phyloP scores from a whole-genome alignment of 2,329 filamentous ascomycete species.

The Aspergillus sp. region DNA sequence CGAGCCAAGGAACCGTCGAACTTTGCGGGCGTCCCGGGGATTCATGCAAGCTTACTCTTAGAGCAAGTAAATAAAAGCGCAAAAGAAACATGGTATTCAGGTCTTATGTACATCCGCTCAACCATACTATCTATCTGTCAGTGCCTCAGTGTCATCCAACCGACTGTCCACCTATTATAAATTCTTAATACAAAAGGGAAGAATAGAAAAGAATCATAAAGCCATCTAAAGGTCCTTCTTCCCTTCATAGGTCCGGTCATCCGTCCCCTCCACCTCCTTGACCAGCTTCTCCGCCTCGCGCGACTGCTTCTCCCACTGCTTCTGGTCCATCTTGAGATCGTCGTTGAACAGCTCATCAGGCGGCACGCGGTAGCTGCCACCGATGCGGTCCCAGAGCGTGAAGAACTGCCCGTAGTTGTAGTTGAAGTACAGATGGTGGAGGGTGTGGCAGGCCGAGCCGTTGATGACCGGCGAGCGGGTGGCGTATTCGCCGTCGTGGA shows the following conservation, averaged over 20 bases:
- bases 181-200: background rate
- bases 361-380: slow-evolving; percentile 49
- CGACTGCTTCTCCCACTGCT: slow-evolving; percentile 62
- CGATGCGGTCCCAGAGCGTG: slow-evolving; percentile 81
- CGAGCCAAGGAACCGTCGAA: too few species aligned
- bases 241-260: slow-evolving; percentile 6
- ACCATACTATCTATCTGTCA: too few species aligned
- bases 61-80: too few species aligned
- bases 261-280: slow-evolving; percentile 7
- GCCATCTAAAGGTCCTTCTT: slow-evolving; percentile 5
- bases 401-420: slow-evolving; percentile 96
- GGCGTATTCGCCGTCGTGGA: slow-evolving; percentile 90
- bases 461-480: slow-evolving; percentile 80
- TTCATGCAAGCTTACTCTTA: too few species aligned
- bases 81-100: too few species aligned
- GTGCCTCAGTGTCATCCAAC: too few species aligned
- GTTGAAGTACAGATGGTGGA: slow-evolving; percentile 82
- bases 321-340: slow-evolving; percentile 69
- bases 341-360: slow-evolving; percentile 71
- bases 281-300: slow-evolving; percentile 8
- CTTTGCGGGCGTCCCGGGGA: too few species aligned
- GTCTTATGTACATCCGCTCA: too few species aligned
- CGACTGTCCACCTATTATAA: too few species aligned
- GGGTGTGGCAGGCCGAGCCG: slow-evolving; percentile 87
- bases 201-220: background rate